phyloP scores from a whole-genome alignment of 345 rosid species.

The Gossypium sturtianum region DNA sequence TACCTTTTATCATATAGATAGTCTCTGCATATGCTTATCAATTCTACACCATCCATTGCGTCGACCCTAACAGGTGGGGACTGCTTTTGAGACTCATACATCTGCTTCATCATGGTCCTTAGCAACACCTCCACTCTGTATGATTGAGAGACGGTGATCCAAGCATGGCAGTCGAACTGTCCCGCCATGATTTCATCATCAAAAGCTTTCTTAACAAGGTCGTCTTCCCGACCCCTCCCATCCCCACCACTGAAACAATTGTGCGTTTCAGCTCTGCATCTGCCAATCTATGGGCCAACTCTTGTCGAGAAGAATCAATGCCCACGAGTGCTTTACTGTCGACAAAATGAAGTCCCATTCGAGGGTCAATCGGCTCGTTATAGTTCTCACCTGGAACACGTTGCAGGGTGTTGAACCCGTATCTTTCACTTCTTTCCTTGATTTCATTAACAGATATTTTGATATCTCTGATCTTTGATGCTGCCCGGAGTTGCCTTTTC shows the following conservation, averaged over 20 bases:
- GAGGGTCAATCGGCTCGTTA: background rate
- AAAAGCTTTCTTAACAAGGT: background rate
- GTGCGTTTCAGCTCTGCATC: background rate
- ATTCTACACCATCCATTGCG: background rate
- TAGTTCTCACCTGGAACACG: background rate
- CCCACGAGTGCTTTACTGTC: background rate
- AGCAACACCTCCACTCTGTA: background rate
- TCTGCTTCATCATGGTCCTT: background rate
- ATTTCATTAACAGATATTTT: background rate
- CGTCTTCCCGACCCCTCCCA: background rate
- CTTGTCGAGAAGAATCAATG: background rate
- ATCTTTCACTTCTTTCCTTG: background rate
- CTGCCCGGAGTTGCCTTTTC: background rate
- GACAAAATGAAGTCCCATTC: background rate
- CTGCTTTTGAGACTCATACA: background rate
- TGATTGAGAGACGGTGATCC: background rate
- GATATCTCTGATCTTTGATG: conserved; percentile 17
- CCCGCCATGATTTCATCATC: background rate
- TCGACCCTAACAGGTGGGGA: background rate
- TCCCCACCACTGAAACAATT: background rate
- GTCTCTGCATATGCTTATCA: conserved; percentile 4
- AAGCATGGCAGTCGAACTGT: background rate
- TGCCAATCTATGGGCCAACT: background rate
- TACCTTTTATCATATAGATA: conserved; percentile 12
- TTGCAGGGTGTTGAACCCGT: background rate